Base-by-base conservation (phyloP, 1,284 basidiomycete species). In the Prillingera fragicola region DNA sequence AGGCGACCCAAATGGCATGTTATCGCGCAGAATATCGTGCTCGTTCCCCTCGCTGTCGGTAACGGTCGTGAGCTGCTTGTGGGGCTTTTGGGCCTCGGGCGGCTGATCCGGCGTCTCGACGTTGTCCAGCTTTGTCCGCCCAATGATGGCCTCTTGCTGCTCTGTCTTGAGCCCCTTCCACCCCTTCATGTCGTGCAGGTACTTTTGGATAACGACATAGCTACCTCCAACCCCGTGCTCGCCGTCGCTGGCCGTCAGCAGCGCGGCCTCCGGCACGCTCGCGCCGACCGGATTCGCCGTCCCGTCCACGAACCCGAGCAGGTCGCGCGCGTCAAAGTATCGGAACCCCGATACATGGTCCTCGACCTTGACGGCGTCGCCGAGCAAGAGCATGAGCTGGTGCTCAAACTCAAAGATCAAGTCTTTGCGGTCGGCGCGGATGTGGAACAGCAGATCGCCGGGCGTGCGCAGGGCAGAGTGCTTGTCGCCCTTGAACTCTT, bases 251-350 rank as follows among this genome's bases (percentile, higher is more conserved):
- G n/a, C 27, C 2, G 40, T 41, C 12, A 45, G 19, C n/a, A 38
- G 18, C n/a, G 37, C 41, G 3, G n/a, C 13, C 13, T 33, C 43
- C 6, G 25, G 33, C 8, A 48, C 25, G 14, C 25, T 43, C 9
- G 25, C 17, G 13, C 51, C 51, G 22, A 52, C 43, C 17, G 51
- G 51, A 34, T 52, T 52, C 14, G 51, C 51, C 6, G 51, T 52
- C 8, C 51, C 51, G 41, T 52, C 51, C 5, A 52, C 41, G 15
- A 52, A 52, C 37, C 51, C 51, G 10, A 52, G 46, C 4, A 52
- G 36, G 43, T 52, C 46, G 23, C 51, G 43, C 12, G 40, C 51
- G 32, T 52, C 51, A 46, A 52, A 52, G 51, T 52, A 52, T 4
- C 51, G 40, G 46, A 52, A 52, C 1, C 51, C 51, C 8, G 18